Conservation (phyloP, 208 protist species). For the Porcisia deanei region DNA sequence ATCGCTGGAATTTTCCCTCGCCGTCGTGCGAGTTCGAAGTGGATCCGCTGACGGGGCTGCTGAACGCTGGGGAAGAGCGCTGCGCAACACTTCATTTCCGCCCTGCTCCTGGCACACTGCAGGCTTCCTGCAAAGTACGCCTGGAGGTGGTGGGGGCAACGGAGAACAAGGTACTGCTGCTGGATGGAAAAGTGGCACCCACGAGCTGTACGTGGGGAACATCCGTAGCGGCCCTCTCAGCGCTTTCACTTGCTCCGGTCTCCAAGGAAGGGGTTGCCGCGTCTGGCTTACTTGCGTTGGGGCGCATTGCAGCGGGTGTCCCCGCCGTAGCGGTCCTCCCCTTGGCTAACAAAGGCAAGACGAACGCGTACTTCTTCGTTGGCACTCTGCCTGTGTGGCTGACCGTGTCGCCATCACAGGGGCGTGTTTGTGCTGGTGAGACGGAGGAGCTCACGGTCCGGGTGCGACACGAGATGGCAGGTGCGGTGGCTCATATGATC, state of each 20-base stretch:
- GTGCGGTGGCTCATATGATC: slow-evolving; percentile 40
- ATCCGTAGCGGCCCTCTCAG: slow-evolving; percentile 7
- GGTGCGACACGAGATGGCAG: slow-evolving; percentile 42
- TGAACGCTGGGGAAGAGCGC: slow-evolving; percentile 64
- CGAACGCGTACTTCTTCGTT: slow-evolving; percentile 80
- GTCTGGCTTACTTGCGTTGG: slow-evolving; percentile 70
- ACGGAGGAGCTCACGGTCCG: slow-evolving; percentile 70
- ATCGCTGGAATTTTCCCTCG: slow-evolving; percentile 60
- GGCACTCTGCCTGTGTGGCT: slow-evolving; percentile 67
- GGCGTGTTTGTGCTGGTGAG: slow-evolving; percentile 65
- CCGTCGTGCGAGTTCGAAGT: slow-evolving; percentile 65
- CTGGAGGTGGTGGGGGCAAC: slow-evolving; percentile 82
- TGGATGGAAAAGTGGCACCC: slow-evolving; percentile 68
- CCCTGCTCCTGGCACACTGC: slow-evolving; percentile 48
- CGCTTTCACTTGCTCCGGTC: slow-evolving; percentile 1
- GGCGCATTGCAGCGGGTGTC: slow-evolving; percentile 71
- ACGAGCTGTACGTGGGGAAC: slow-evolving; percentile 62
- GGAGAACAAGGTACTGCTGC: slow-evolving; percentile 49
- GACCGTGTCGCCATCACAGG: slow-evolving; percentile 59
- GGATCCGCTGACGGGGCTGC: slow-evolving; percentile 52
- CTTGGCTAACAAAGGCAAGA: slow-evolving; percentile 64
- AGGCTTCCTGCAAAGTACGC: slow-evolving; percentile 39
- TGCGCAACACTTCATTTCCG: slow-evolving; percentile 71
- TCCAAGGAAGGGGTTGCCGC: slow-evolving; percentile 10
- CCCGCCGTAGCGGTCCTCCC: slow-evolving; percentile 37